A percentile compares a stretch with the other conserved stretches of the same genome.
phyloP scores from a whole-genome alignment of 768 basidiomycete genomes.

The Obba rivulosa region DNA sequence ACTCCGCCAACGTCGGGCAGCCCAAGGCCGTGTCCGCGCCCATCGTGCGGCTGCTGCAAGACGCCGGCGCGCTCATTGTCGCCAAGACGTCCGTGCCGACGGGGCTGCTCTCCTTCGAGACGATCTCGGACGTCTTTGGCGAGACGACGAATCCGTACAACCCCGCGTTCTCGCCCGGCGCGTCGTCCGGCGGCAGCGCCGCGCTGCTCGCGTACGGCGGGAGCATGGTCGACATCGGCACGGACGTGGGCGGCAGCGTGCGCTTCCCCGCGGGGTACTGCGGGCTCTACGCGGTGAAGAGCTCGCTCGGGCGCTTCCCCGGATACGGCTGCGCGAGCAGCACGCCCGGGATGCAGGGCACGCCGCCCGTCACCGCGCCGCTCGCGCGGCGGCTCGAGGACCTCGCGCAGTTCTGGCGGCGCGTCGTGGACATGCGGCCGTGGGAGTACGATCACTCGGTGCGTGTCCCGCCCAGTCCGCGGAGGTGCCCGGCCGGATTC shows the following conservation, averaged over 20 bases:
- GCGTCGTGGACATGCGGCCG: constrained; percentile 35
- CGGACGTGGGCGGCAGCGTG: constrained; percentile 46
- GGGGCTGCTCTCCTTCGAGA: constrained; percentile 35
- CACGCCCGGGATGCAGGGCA: constrained; percentile 37
- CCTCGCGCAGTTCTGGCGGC: constrained; percentile 39
- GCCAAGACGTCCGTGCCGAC: constrained; percentile 41
- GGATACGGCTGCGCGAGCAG: constrained; percentile 29
- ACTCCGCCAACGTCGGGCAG: constrained; percentile 31
- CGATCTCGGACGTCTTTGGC: constrained; percentile 40
- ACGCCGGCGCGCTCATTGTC: constrained; percentile 38
- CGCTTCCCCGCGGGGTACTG: constrained; percentile 33
- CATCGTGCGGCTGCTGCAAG: constrained; percentile 34
- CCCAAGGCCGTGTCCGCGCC: constrained; percentile 31
- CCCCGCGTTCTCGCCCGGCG: constrained; percentile 34
- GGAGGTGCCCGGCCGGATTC: neutral
- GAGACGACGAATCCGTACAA: constrained; percentile 45
- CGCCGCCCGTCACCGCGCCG: constrained; percentile 34
- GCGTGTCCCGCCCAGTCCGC: constrained; percentile 3
- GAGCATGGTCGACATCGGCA: constrained; percentile 38
- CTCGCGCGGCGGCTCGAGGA: constrained; percentile 41
- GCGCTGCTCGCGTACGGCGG: constrained; percentile 44
- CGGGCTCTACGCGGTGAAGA: constrained; percentile 40
- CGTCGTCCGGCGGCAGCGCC: constrained; percentile 47
- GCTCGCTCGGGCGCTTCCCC: constrained; percentile 34
- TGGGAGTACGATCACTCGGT: constrained; percentile 41